Evolutionary conservation across 768 basidiomycete genomes (phyloP), one percentile per base, ranked within the genome.

Genomic region (Boletus subcaerulescens): DNA sequence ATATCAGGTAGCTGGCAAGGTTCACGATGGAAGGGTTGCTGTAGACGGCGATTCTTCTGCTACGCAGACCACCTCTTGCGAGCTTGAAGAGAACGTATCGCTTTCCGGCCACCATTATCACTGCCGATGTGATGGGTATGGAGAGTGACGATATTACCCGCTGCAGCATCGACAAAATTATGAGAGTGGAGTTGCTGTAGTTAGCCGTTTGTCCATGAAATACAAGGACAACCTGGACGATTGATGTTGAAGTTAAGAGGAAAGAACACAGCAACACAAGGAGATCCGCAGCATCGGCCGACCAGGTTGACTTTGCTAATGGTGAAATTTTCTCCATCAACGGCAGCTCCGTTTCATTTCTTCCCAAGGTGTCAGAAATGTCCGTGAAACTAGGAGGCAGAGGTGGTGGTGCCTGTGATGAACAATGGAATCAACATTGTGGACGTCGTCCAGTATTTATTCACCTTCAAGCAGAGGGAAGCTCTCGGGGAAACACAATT

Each of bases 1-100:
- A 14, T 1, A 53, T 22, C 52, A 60, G 13, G 31, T 58, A 33
- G 13, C 7, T 22, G 13, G 38, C 54, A 31, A 65, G 47, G 42
- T 48, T 58, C 5, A 39, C 53, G 29, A 65, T 53, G 10, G 61
- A 48, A 14, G 53, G 36, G 10, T 45, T 48, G 36, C 36, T 60
- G 18, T 63, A 57, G 20, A 65, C 13, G 5, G 53, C 55, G 5
- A 62, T 48, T 32, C 52, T 56, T 43, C 46, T 50, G 47, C 60
- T 51, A 14, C 47, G 52, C 5, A 65, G 18, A 15, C 57, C 60
- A 14, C 33, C 55, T 22, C 24, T 42, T 4, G 43, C 35, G 33
- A 62, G 46, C 26, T 55, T 59, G 57, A 51, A 52, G 32, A 63
- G 50, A 7, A 60, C 55, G 22, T 63, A 63, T 26, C 61, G 54